Evolutionary conservation across 441 rosid species (phyloP), one percentile per base, ranked within the genome.

Genomic region (Capsella rubella): DNA sequence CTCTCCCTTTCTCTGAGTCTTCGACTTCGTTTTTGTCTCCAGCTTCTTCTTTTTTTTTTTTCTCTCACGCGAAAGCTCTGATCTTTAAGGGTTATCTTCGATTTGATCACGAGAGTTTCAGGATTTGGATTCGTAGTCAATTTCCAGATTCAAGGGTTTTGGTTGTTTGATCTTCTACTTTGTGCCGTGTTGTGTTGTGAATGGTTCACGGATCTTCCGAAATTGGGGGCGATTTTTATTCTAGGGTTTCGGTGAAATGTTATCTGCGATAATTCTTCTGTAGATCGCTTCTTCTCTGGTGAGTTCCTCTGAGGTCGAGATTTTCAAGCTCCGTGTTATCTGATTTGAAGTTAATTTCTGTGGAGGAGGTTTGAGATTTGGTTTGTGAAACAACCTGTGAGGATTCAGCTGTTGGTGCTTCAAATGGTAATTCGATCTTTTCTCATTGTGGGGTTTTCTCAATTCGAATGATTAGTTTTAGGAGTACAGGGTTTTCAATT

Each of bases 181-280:
- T 60, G 50, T 64, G 12, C 32, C 16, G 71, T 32, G 28, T 50
- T 50, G 25, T 21, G 25, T 21, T 71, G 34, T 70, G 63, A 50
- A 29, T 58, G 42, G 28, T 43, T 71, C 56, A 37, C 67, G 73
- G 71, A 34, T 65, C 68, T 59, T 71, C 68, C 64, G 73, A 59
- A 70, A 27, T 59, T 66, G 47, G 74, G 69, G 65, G 34, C 53
- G 69, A 72, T 46, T 51, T 71, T 14, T n/a, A n/a, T 71, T 60
- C 69, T 78, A 78, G 81, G 81, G 81, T 72, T 72, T 67, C 69
- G 50, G 8, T 51, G 39, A 65, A n/a, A 25, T 46, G 1, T 45
- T 58, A 52, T 45, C 49, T 49, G 72, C 35, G 9, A 11, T n/a
- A 27, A 13, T 5, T 6, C 13, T 29, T 63, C 55, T 51, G 8